A percentile compares a stretch with the other conserved stretches of the same genome.
Conservation (phyloP, 352 stramenopile genomes). For the Pythium pyrilobum region DNA sequence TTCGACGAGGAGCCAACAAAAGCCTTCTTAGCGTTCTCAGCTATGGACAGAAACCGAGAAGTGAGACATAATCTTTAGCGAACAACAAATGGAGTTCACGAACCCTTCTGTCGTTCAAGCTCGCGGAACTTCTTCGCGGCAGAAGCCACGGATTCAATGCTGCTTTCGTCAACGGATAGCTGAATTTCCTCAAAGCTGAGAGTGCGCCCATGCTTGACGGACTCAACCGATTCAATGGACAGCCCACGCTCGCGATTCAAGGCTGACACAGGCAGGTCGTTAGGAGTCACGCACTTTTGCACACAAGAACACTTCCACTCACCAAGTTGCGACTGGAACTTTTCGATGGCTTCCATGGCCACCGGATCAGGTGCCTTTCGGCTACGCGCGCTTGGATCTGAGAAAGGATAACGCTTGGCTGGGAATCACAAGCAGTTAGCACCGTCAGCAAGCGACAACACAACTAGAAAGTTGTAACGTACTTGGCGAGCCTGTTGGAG, state of each 20-base stretch:
- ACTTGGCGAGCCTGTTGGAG: constrained; percentile 2
- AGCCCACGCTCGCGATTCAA: constrained; percentile 21
- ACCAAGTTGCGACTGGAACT: constrained; percentile 61
- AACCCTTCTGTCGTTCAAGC: constrained; percentile 59
- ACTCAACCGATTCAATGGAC: constrained; percentile 20
- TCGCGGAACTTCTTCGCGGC: constrained; percentile 57
- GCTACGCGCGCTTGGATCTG: constrained; percentile 33
- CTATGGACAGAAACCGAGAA: too few relatives aligned
- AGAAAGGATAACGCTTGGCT: constrained; percentile 63
- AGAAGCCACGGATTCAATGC: constrained; percentile 39
- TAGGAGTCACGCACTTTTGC: too few relatives aligned
- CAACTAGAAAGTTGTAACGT: neutral
- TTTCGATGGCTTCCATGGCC: constrained; percentile 38
- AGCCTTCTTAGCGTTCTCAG: constrained; percentile 7
- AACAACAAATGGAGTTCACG: neutral
- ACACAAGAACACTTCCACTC: neutral
- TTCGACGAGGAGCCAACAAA: neutral
- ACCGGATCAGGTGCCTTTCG: constrained; percentile 30
- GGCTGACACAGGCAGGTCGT: constrained; percentile 20
- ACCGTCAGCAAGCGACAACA: neutral
- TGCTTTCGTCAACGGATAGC: constrained; percentile 40
- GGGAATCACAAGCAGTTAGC: neutral
- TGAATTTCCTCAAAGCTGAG: constrained; percentile 54
- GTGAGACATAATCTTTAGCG: too few relatives aligned
- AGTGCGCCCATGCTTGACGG: constrained; percentile 1